Conservation (phyloP, 2,329 filamentous ascomycete species). For the Apiospora saccharicola region DNA sequence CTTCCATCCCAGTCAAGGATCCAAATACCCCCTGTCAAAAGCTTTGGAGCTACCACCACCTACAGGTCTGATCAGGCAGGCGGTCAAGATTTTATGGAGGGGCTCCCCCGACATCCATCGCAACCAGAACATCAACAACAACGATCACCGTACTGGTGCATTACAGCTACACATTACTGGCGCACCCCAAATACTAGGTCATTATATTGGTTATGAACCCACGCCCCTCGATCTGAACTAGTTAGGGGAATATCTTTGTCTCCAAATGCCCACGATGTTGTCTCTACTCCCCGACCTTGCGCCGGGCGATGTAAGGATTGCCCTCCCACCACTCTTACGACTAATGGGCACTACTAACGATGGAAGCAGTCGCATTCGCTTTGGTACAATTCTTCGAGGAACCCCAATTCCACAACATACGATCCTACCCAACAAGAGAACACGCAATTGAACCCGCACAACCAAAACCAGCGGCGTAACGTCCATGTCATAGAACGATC, state of each 20-base stretch:
- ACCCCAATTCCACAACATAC: slow-evolving; percentile 46
- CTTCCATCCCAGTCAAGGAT: background rate
- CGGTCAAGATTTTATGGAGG: slow-evolving; percentile 9
- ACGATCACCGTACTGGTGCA: slow-evolving; percentile 8
- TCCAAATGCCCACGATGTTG: slow-evolving; percentile 55
- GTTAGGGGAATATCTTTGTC: background rate
- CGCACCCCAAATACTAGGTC: background rate
- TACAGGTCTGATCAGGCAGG: background rate
- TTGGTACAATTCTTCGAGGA: slow-evolving; percentile 74
- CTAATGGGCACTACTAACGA: slow-evolving; percentile 32
- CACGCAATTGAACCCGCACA: slow-evolving; percentile 38
- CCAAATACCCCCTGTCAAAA: background rate
- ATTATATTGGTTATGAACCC: background rate
- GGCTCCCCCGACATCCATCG: background rate
- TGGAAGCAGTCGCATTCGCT: slow-evolving; percentile 70
- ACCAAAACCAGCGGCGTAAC: slow-evolving; percentile 37
- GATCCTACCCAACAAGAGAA: slow-evolving; percentile 38
- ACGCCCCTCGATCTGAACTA: background rate
- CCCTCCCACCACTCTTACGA: slow-evolving; percentile 13
- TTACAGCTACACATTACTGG: slow-evolving; percentile 27
- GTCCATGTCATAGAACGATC: slow-evolving; percentile 56
- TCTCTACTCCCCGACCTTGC: slow-evolving; percentile 71
- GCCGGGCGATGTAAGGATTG: slow-evolving; percentile 68
- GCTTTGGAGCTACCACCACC: slow-evolving; percentile 9
- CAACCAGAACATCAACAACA: slow-evolving; percentile 7